These are phyloP conservation scores for Mucor indicus DNA, from an alignment of 371 early-diverging fungal species.

Conservation along the genomic window DNA sequence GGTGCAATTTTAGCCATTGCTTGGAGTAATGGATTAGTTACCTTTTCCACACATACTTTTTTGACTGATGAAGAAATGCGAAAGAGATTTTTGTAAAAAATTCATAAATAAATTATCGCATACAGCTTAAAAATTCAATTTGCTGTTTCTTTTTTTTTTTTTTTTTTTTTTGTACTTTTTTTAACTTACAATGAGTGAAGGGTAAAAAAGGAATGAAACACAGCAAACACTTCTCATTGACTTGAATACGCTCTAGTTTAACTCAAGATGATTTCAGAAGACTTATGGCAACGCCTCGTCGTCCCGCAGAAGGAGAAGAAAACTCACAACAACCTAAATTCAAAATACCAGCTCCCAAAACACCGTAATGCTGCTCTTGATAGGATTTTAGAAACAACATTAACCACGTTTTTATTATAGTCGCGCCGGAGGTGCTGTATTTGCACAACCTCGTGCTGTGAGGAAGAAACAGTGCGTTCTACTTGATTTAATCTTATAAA, in stretches of 20 bases:
- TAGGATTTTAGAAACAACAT: no score
- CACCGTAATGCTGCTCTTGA: constrained; percentile 28
- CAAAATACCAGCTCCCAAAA: constrained; percentile 45
- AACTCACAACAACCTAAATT: constrained; percentile 18
- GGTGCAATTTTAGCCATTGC: constrained; percentile 26
- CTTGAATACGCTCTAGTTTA: constrained; percentile 34
- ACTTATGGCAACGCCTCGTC: constrained; percentile 74
- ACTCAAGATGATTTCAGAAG: constrained; percentile 81
- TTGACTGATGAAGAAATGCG: constrained; percentile 11
- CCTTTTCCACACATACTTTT: constrained; percentile 27
- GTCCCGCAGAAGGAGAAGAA: constrained; percentile 23
- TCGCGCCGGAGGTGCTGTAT: constrained; percentile 31
- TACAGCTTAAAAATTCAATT: no score
- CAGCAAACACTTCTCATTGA: not conserved
- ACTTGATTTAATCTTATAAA: not conserved
- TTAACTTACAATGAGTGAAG: constrained; percentile 1
- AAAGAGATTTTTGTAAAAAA: constrained; percentile 11
- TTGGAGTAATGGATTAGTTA: constrained; percentile 28
- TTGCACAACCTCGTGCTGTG: constrained; percentile 46
- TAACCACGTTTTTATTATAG: constrained; percentile 27
- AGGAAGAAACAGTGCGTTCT: constrained; percentile 34
- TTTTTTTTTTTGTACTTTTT: not conserved
- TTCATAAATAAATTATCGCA: no score
- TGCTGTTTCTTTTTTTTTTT: not conserved
- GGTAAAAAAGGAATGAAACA: not conserved